Conservation (phyloP, 352 stramenopile genomes). For the Phytophthora constricta region DNA sequence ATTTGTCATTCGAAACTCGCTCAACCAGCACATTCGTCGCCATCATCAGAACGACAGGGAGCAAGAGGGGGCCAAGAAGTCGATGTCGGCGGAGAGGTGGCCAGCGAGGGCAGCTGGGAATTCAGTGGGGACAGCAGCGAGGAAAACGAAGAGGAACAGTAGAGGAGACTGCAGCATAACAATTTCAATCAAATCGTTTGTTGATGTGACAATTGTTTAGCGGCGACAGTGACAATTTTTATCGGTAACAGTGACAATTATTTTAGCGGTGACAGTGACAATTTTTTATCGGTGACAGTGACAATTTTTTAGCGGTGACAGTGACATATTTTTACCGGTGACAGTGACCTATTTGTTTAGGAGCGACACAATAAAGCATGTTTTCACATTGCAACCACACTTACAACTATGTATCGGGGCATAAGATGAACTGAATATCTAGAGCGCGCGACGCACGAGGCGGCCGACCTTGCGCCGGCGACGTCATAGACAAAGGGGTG, state of each 20-base stretch:
- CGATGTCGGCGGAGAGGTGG: neutral
- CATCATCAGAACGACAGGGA: neutral
- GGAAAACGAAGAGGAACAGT: neutral
- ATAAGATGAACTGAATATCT: neutral
- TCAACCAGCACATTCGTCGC: neutral
- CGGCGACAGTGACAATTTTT: neutral
- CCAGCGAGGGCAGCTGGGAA: neutral
- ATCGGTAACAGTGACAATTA: neutral
- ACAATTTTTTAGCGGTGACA: too few relatives aligned
- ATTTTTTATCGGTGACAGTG: too few relatives aligned
- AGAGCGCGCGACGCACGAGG: neutral
- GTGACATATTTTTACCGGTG: too few relatives aligned
- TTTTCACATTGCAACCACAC: too few relatives aligned
- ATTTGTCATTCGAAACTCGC: neutral
- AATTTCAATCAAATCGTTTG: neutral
- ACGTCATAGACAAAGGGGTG: neutral
- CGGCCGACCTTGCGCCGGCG: neutral
- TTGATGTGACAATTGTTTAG: too few relatives aligned
- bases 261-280: too few relatives aligned
- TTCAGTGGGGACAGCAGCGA: neutral
- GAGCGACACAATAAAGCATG: too few relatives aligned
- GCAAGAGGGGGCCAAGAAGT: neutral
- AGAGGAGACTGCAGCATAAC: too few relatives aligned
- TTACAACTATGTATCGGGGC: neutral
- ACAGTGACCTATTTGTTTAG: too few relatives aligned